phyloP scores from a whole-genome alignment of 139 green algal species.

The Coccomyxa sp. region DNA sequence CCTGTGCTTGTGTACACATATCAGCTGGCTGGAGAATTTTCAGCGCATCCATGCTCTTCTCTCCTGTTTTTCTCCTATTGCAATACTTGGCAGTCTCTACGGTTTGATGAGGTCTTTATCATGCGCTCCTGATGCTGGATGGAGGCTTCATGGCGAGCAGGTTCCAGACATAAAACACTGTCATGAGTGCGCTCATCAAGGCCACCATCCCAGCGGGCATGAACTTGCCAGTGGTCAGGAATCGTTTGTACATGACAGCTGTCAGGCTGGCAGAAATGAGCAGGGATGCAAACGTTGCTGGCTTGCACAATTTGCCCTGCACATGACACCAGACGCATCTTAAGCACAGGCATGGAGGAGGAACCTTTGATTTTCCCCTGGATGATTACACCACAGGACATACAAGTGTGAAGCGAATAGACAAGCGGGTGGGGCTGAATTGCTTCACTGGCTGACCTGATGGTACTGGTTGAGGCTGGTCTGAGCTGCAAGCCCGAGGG shows the following conservation, averaged over 20 bases:
- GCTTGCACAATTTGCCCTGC: slow-evolving; percentile 6
- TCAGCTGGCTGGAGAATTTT: no score
- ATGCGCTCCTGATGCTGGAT: background rate
- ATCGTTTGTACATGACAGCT: slow-evolving; percentile 13
- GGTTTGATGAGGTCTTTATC: background rate
- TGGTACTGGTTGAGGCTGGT: slow-evolving; percentile 8
- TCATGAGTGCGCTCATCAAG: slow-evolving; percentile 9
- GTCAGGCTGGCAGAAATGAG: slow-evolving; percentile 5
- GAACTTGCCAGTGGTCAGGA: slow-evolving; percentile 7
- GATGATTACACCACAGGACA: background rate
- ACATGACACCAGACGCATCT: background rate
- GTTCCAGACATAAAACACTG: slow-evolving; percentile 21
- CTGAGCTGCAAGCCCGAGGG: slow-evolving; percentile 14
- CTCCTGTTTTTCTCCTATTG: background rate
- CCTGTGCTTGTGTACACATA: no score
- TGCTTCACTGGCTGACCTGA: background rate
- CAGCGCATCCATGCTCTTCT: no score
- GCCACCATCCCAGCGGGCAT: slow-evolving; percentile 14
- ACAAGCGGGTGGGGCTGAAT: background rate
- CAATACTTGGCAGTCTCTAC: background rate
- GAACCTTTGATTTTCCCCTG: background rate
- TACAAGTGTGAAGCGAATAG: background rate
- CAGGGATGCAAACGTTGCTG: slow-evolving; percentile 15
- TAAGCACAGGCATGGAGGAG: background rate
- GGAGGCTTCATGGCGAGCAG: background rate